Conservation (phyloP, 257 asterid species). For the Orobanche coerulescens region DNA sequence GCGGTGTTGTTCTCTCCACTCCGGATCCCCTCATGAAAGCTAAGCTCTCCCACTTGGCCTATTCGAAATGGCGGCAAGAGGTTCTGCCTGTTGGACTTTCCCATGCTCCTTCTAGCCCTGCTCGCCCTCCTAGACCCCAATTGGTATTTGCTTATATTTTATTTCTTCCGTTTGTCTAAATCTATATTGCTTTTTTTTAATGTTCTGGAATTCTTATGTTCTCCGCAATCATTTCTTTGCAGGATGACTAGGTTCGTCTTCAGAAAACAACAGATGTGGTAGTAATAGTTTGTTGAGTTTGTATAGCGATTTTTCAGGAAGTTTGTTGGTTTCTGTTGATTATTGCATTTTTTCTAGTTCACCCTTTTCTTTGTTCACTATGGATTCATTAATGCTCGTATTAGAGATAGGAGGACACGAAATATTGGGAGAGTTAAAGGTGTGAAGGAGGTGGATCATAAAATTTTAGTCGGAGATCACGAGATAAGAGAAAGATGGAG, state of each 20-base stretch:
- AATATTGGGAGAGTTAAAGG: no score
- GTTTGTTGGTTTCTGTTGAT: not conserved
- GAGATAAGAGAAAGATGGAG: no score
- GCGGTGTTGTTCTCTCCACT: constrained; percentile 59
- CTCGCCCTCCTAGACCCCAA: constrained; percentile 69
- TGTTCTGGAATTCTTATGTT: not conserved
- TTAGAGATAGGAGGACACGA: no score
- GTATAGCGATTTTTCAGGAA: not conserved
- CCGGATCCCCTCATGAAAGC: constrained; percentile 66
- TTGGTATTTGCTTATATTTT: constrained; percentile 32
- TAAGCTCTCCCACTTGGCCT: constrained; percentile 68
- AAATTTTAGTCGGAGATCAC: no score
- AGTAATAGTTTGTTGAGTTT: not conserved
- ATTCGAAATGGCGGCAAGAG: constrained; percentile 49
- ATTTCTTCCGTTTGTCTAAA: not conserved
- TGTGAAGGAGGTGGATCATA: no score
- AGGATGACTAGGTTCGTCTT: not conserved
- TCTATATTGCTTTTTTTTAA: not conserved
- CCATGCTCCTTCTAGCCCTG: constrained; percentile 51
- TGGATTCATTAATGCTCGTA: no score
- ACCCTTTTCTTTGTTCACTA: no score
- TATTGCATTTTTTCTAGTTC: not conserved
- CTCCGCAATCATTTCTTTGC: not conserved
- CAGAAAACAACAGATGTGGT: not conserved
- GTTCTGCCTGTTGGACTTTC: constrained; percentile 63